Evolutionary conservation across 352 stramenopile species (phyloP).

Genomic region (Globisporangium abappressorium): DNA sequence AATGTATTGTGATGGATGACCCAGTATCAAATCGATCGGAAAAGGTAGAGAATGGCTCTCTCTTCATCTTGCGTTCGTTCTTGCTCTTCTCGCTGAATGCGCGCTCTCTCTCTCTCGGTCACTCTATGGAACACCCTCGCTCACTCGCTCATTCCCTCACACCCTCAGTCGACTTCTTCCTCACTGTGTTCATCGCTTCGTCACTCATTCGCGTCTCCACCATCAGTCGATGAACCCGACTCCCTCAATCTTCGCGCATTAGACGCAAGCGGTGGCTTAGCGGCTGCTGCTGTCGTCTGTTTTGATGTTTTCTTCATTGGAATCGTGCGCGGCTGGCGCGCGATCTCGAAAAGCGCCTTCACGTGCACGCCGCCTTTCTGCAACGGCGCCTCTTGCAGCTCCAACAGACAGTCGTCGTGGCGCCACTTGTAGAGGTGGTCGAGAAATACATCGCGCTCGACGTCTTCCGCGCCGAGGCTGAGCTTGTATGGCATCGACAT

Average conservation of each 20-base stretch:
- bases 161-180: constrained; percentile 16
- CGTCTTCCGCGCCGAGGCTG: constrained; percentile 66
- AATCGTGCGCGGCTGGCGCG: constrained; percentile 22
- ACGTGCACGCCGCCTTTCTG: constrained; percentile 45
- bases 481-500: constrained; percentile 91
- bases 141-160: constrained; percentile 1
- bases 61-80: background rate
- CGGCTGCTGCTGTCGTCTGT: background rate
- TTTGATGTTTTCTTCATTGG: constrained; percentile 7
- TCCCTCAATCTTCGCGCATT: background rate
- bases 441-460: constrained; percentile 73
- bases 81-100: background rate
- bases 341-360: constrained; percentile 58
- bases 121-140: background rate
- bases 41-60: background rate
- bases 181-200: constrained; percentile 14
- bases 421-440: constrained; percentile 65
- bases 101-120: background rate
- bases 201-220: constrained; percentile 1
- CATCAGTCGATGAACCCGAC: constrained; percentile 1
- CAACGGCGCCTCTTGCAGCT: constrained; percentile 32
- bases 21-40: constrained; percentile 3
- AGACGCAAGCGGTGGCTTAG: background rate
- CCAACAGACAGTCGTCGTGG: constrained; percentile 42
- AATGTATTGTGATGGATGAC: constrained; percentile 10